These are phyloP conservation scores for Toxoplasma gondii DNA, from an alignment of 169 alveolate genomes.

Conservation along the genomic window DNA sequence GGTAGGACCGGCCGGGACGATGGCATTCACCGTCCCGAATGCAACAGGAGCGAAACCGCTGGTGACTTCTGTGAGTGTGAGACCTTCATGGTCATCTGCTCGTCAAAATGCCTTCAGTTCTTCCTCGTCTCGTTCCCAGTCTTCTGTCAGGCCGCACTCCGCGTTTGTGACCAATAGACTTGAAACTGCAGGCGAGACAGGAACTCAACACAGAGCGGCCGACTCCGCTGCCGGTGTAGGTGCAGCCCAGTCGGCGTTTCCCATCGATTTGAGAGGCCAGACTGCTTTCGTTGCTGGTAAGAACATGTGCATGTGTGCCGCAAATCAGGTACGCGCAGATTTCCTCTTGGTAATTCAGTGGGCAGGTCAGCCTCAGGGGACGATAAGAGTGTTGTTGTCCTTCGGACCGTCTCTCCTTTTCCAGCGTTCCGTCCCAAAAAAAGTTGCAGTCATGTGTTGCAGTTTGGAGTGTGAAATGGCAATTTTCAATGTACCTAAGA, in stretches of 20 bases:
- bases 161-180: neutral
- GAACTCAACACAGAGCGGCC: neutral
- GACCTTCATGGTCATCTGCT: neutral
- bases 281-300: conserved; percentile 69
- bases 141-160: neutral
- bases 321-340: too few relatives aligned
- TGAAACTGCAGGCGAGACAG: conserved; percentile 34
- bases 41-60: neutral
- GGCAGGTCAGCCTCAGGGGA: too few relatives aligned
- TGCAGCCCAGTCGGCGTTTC: conserved; percentile 20
- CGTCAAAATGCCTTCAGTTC: neutral
- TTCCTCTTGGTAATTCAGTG: too few relatives aligned
- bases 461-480: too few relatives aligned
- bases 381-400: too few relatives aligned
- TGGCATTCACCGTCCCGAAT: neutral
- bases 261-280: conserved; percentile 65
- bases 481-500: too few relatives aligned
- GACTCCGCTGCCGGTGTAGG: conserved; percentile 8
- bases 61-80: neutral
- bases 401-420: too few relatives aligned
- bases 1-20: neutral
- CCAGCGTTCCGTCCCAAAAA: too few relatives aligned
- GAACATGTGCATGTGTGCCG: neutral
- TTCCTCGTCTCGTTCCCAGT: neutral
- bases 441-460: too few relatives aligned